A percentile compares a stretch with the other conserved stretches of the same genome.
These are phyloP conservation scores for Mentha longifolia DNA, from an alignment of 257 asterid genomes.

Conservation along the genomic window DNA sequence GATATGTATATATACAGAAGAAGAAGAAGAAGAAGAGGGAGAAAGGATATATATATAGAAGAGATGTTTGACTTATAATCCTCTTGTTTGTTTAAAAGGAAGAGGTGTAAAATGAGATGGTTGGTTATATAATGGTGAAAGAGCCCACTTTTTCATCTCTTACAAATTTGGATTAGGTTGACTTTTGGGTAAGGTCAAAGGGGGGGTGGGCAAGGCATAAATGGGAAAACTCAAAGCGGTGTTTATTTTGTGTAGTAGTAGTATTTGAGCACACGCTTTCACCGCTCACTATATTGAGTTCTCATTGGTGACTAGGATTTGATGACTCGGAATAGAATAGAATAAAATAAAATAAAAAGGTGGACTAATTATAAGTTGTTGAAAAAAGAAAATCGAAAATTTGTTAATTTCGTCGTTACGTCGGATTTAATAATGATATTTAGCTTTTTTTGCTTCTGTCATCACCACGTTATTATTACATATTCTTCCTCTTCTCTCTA, in stretches of 20 bases:
- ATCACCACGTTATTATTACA: constrained; percentile 33
- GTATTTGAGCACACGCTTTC: constrained; percentile 51
- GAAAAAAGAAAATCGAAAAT: constrained; percentile 1
- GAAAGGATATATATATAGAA: background rate
- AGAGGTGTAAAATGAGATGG: no score
- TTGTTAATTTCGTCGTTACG: constrained; percentile 17
- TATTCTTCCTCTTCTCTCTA: background rate
- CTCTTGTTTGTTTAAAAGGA: background rate
- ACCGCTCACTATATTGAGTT: constrained; percentile 33
- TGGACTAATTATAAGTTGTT: constrained; percentile 26
- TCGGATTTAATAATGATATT: background rate
- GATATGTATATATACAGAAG: no score
- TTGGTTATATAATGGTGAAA: constrained; percentile 33
- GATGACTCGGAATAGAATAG: background rate
- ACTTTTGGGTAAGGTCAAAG: constrained; percentile 58
- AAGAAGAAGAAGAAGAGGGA: constrained; percentile 1
- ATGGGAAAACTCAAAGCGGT: constrained; percentile 21
- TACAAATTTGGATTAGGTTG: constrained; percentile 40
- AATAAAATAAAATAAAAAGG: no score
- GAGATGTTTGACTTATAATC: constrained; percentile 42
- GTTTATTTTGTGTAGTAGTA: background rate
- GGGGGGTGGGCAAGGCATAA: constrained; percentile 28
- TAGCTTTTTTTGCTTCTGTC: constrained; percentile 35
- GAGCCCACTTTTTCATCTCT: background rate
- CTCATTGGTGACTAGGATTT: constrained; percentile 47